These are phyloP conservation scores for Datura wrightii DNA, from an alignment of 257 asterid species.

Conservation along the genomic window DNA sequence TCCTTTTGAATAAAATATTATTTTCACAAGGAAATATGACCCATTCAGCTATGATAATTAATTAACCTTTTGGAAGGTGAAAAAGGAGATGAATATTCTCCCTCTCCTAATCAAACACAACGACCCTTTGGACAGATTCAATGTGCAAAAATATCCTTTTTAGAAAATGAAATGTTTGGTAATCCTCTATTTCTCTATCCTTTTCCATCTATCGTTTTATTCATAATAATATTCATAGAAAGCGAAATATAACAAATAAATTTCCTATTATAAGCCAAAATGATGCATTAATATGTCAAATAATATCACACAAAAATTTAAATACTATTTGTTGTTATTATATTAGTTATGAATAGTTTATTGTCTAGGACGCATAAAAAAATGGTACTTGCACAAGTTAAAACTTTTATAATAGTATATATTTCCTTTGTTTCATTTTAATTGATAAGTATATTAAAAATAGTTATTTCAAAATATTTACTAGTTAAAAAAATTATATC, in stretches of 20 bases:
- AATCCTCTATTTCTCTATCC: background rate
- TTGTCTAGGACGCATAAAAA: too few relatives aligned
- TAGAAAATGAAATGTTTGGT: background rate
- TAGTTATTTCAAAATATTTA: too few relatives aligned
- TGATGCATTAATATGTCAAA: background rate
- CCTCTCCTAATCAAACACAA: background rate
- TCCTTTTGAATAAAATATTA: background rate
- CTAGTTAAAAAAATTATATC: too few relatives aligned
- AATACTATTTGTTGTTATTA: too few relatives aligned
- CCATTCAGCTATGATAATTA: background rate
- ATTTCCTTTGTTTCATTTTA: too few relatives aligned
- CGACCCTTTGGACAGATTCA: background rate
- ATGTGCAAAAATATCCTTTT: constrained; percentile 10
- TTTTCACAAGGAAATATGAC: background rate
- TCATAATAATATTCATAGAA: background rate
- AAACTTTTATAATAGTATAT: too few relatives aligned
- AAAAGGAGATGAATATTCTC: background rate
- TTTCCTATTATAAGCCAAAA: background rate
- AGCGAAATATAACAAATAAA: too few relatives aligned
- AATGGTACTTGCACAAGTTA: too few relatives aligned
- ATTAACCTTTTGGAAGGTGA: background rate
- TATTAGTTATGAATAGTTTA: too few relatives aligned
- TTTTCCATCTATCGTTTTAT: background rate
- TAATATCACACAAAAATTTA: too few relatives aligned
- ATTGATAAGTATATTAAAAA: too few relatives aligned